Conservation (phyloP, 2,329 filamentous ascomycete genomes). For the Fusarium abutilonis region DNA sequence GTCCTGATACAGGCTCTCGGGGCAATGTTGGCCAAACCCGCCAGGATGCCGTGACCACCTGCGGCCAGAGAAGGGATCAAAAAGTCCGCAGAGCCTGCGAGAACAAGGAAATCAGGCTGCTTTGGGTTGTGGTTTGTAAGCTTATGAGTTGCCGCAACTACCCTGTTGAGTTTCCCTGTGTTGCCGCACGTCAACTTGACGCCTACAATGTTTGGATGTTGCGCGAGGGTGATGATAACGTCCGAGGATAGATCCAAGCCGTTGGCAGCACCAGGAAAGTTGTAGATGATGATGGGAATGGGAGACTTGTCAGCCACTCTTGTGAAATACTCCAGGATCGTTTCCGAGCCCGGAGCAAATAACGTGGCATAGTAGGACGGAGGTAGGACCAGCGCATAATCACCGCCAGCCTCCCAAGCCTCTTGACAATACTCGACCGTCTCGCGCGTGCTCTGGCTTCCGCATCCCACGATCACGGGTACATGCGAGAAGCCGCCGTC, state of each 20-base stretch:
- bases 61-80: constrained; percentile 73
- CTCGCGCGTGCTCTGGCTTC: constrained; percentile 77
- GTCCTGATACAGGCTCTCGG: constrained; percentile 72
- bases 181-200: constrained; percentile 77
- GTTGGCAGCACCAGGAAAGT: constrained; percentile 71
- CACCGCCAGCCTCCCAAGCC: constrained; percentile 74
- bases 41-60: constrained; percentile 76
- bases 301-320: constrained; percentile 71
- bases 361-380: constrained; percentile 79
- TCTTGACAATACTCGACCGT: constrained; percentile 75
- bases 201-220: constrained; percentile 73
- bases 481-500: constrained; percentile 69
- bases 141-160: constrained; percentile 66
- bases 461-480: constrained; percentile 80
- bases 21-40: constrained; percentile 76
- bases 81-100: constrained; percentile 79
- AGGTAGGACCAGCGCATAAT: constrained; percentile 79
- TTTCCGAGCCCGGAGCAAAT: constrained; percentile 62
- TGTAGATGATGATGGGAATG: constrained; percentile 75
- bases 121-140: constrained; percentile 26
- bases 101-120: constrained; percentile 67
- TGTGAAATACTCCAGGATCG: constrained; percentile 72
- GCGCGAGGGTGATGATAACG: constrained; percentile 65
- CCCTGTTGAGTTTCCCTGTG: constrained; percentile 74
- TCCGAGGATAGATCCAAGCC: constrained; percentile 73